These are phyloP conservation scores for Gynochthodes officinalis DNA, from an alignment of 257 asterid species.

Conservation along the genomic window DNA sequence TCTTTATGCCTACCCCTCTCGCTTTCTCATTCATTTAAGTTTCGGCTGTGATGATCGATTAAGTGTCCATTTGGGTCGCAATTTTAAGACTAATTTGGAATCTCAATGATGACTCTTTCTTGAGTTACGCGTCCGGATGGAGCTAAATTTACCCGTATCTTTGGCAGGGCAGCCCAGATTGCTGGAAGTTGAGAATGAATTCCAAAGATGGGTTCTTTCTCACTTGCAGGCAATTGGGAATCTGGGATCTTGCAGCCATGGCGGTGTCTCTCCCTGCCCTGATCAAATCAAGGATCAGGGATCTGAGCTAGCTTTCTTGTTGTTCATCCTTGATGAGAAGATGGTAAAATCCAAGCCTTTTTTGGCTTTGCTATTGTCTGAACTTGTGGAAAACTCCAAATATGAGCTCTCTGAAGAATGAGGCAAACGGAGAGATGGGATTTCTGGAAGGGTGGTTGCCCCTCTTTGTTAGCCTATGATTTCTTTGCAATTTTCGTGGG, in stretches of 20 bases:
- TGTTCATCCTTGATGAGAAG: not conserved
- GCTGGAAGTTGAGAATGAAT: too few species aligned
- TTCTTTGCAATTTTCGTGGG: not conserved
- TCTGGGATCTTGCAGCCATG: constrained; percentile 11
- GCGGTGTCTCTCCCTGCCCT: not conserved
- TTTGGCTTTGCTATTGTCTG: not conserved
- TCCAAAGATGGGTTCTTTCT: not conserved
- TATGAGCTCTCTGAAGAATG: not conserved
- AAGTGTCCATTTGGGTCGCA: too few species aligned
- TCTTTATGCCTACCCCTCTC: too few species aligned
- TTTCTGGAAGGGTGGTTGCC: constrained; percentile 50
- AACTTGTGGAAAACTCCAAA: not conserved
- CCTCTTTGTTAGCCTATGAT: constrained; percentile 35
- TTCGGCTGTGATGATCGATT: constrained; percentile 23
- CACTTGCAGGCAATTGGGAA: constrained; percentile 8
- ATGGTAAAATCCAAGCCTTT: not conserved
- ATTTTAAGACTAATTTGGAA: too few species aligned
- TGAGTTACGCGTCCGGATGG: too few species aligned
- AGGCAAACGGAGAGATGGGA: constrained; percentile 6
- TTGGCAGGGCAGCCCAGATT: constrained; percentile 20
- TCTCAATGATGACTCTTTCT: too few species aligned
- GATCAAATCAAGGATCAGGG: not conserved
- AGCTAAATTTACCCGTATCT: constrained; percentile 10
- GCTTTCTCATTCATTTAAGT: too few species aligned
- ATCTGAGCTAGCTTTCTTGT: not conserved